Evolutionary conservation across 805 yeast species (phyloP).

Genomic region (Nakazawaea siamensis): DNA sequence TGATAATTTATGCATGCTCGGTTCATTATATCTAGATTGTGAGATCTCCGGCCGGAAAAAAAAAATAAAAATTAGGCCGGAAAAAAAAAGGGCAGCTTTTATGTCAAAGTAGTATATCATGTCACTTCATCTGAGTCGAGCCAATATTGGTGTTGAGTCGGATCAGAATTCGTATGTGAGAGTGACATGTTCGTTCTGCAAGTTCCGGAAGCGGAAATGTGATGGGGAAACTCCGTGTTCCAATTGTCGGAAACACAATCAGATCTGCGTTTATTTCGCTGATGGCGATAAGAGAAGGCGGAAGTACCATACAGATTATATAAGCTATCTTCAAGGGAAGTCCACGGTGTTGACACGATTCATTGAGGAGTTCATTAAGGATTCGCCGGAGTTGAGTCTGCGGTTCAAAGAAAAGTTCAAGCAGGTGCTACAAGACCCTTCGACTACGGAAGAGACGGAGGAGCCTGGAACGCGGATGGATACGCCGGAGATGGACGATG

Average conservation of each 20-base stretch:
- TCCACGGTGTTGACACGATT: slow-evolving; percentile 15
- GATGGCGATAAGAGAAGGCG: slow-evolving; percentile 22
- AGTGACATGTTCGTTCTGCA: slow-evolving; percentile 14
- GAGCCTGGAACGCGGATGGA: slow-evolving; percentile 10
- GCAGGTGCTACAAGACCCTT: slow-evolving; percentile 18
- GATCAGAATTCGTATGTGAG: slow-evolving; percentile 7
- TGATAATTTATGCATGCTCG: too few relatives aligned
- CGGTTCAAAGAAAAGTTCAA: slow-evolving; percentile 16
- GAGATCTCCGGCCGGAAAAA: too few relatives aligned
- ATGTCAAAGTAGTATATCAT: too few relatives aligned
- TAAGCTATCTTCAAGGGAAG: slow-evolving; percentile 19
- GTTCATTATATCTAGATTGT: too few relatives aligned
- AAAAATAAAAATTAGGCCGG: too few relatives aligned
- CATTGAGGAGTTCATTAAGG: slow-evolving; percentile 16
- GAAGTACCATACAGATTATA: slow-evolving; percentile 25
- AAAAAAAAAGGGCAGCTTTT: too few relatives aligned
- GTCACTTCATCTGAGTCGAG: too few relatives aligned
- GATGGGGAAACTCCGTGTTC: slow-evolving; percentile 19
- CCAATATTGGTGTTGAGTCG: too few relatives aligned
- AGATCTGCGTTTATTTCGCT: slow-evolving; percentile 15
- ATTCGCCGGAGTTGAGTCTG: slow-evolving; percentile 14
- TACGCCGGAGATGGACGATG: slow-evolving; percentile 1
- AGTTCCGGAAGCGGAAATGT: slow-evolving; percentile 14
- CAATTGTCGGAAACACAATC: slow-evolving; percentile 14
- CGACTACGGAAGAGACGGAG: slow-evolving; percentile 19